Conservation (phyloP, 352 stramenopile genomes). For the Globisporangium yorkense region DNA sequence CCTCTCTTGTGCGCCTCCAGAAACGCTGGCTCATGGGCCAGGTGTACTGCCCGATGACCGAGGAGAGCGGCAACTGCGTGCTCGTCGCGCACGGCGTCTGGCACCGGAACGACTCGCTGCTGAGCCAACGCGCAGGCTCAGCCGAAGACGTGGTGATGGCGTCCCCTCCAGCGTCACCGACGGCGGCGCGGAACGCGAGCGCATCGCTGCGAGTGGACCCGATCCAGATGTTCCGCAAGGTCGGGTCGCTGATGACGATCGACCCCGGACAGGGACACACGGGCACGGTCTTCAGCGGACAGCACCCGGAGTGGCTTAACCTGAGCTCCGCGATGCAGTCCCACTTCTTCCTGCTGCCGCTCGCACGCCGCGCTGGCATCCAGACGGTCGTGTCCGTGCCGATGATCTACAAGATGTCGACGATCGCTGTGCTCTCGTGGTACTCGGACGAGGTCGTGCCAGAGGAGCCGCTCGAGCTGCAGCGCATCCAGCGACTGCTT, state of each 20-base stretch:
- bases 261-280: slow-evolving; percentile 73
- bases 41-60: slow-evolving; percentile 61
- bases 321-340: slow-evolving; percentile 40
- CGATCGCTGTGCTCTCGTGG: slow-evolving; percentile 75
- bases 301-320: slow-evolving; percentile 69
- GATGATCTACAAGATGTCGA: slow-evolving; percentile 83
- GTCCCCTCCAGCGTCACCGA: slow-evolving; percentile 14
- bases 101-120: slow-evolving; percentile 40
- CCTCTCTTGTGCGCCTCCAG: slow-evolving; percentile 15
- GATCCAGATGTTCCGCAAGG: slow-evolving; percentile 75
- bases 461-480: slow-evolving; percentile 57
- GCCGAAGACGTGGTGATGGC: slow-evolving; percentile 9
- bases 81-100: slow-evolving; percentile 67
- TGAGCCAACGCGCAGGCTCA: background rate
- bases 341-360: slow-evolving; percentile 70
- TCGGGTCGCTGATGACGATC: slow-evolving; percentile 62
- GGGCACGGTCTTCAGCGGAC: slow-evolving; percentile 62
- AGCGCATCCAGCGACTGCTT: slow-evolving; percentile 64
- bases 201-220: slow-evolving; percentile 31
- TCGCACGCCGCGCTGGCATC: slow-evolving; percentile 56
- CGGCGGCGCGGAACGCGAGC: slow-evolving; percentile 13
- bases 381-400: slow-evolving; percentile 65
- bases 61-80: slow-evolving; percentile 52
- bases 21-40: slow-evolving; percentile 68
- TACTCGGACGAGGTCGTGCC: slow-evolving; percentile 47